Base-by-base conservation (phyloP, 2,329 filamentous ascomycete species). In the Ophiosphaerella narmari region DNA sequence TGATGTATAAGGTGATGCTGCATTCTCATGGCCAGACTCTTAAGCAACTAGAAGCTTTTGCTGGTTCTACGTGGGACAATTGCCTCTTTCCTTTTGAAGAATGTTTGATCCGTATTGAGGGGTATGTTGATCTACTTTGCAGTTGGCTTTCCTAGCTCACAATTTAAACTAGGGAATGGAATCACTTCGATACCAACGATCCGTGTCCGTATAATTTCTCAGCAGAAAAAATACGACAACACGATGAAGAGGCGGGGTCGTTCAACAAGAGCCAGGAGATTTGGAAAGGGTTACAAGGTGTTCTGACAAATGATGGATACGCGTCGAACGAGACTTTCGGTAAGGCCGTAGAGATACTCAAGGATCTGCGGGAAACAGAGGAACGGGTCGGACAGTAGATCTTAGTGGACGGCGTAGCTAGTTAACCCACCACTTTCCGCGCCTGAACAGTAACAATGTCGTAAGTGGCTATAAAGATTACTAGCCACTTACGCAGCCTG, bases 1-100 rank as follows among this genome's bases (percentile, higher is more conserved):
- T 66, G 9, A 65, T 66, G 59, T 40, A 58, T 45, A 64, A 64
- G 54, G 39, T 54, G 8, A 61, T 66, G 57, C 58, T 44, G 45
- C 51, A 65, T 50, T 54, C 60, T 13, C 55, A 62, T 52, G 52
- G 62, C 5, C 48, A 63, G 41, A 66, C 63, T 23, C 54, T 66
- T 16, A 66, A 63, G 53, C 57, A 67, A 43, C 42, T 66, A n/a
- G 60, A 64, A 38, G 58, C 63, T 49, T 67, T 66, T 60, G 54
- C 40, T 49, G 56, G 60, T 41, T 53, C 57, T 50, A 65, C 57
- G 37, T 67, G 57, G 63, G 54, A 65, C 24, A 57, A 63, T 37
- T 52, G 60, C 52, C 55, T 65, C 38, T 63, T 52, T 42, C 55
- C 62, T 4, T 50, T 66, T 24, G 26, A 59, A 47, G 54, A 63